These are phyloP conservation scores for Epichloe aotearoae DNA, from an alignment of 2,329 filamentous ascomycete species.

Conservation along the genomic window DNA sequence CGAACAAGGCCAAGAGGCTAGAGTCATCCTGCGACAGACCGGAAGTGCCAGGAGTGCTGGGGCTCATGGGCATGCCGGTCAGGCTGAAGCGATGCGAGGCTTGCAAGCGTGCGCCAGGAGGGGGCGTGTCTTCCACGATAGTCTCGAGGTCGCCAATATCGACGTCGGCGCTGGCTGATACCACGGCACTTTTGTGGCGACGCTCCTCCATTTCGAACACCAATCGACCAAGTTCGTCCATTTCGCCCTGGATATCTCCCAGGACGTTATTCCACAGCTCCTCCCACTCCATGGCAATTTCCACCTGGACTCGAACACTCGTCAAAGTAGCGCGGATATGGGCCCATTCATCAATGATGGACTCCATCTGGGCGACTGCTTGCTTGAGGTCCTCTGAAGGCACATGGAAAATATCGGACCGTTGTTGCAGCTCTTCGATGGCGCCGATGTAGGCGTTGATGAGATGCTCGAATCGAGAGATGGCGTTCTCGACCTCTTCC, in stretches of 20 bases:
- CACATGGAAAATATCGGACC: constrained; percentile 61
- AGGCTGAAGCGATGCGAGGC: constrained; percentile 57
- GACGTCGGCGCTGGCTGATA: constrained; percentile 45
- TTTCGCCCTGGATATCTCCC: constrained; percentile 83
- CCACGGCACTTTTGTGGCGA: constrained; percentile 64
- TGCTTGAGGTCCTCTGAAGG: constrained; percentile 56
- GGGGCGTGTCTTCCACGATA: constrained; percentile 78
- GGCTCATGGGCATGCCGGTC: constrained; percentile 48
- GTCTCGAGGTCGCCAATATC: constrained; percentile 87
- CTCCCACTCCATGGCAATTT: constrained; percentile 98
- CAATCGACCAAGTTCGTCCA: constrained; percentile 61
- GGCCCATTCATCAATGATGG: constrained; percentile 71
- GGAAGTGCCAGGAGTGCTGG: constrained; percentile 43
- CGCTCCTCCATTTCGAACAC: constrained; percentile 98
- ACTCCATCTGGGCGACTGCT: constrained; percentile 81
- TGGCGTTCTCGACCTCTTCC: constrained; percentile 59
- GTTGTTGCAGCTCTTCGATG: constrained; percentile 80
- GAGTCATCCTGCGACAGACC: constrained; percentile 65
- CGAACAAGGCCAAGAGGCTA: constrained; percentile 78
- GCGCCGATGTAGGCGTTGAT: constrained; percentile 87
- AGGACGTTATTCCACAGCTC: constrained; percentile 90
- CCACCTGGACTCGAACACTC: constrained; percentile 76
- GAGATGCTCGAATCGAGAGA: constrained; percentile 72
- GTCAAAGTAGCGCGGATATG: constrained; percentile 67
- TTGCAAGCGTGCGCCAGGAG: constrained; percentile 35